These are phyloP conservation scores for Pseudogymnoascus sp. DNA, from an alignment of 2,329 filamentous ascomycete genomes.

Conservation along the genomic window DNA sequence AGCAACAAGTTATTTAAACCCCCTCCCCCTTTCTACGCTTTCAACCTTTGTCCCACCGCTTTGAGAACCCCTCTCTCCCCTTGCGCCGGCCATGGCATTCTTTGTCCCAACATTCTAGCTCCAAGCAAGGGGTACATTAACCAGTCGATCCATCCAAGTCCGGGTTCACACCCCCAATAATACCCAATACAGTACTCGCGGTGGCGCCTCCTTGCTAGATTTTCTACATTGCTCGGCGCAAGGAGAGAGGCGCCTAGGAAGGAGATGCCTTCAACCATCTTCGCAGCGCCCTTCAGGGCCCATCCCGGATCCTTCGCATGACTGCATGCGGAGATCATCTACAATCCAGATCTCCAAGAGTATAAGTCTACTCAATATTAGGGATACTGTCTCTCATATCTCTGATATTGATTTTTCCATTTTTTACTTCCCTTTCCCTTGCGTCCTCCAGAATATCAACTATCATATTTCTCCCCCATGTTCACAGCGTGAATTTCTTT, in stretches of 20 bases:
- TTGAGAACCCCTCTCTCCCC: not conserved
- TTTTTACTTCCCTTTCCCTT: not conserved
- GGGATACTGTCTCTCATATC: not conserved
- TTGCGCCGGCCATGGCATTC: not conserved
- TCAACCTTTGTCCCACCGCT: not conserved
- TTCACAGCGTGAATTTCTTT: not conserved
- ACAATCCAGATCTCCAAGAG: not conserved
- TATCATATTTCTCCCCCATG: not conserved
- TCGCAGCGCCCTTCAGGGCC: not conserved
- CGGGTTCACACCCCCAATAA: not conserved
- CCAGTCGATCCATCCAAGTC: not conserved
- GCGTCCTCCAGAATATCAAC: not conserved
- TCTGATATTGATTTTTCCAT: not conserved
- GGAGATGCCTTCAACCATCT: not conserved
- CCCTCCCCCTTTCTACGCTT: not conserved
- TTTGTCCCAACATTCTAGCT: not conserved
- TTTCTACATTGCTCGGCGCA: not conserved
- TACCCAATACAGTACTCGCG: not conserved
- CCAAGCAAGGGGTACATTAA: not conserved
- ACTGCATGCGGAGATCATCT: not conserved
- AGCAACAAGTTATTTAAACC: not conserved
- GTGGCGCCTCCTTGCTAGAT: not conserved
- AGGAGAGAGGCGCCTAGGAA: too few species aligned
- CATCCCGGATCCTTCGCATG: not conserved
- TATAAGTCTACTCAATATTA: not conserved